Evolutionary conservation across 2,329 filamentous ascomycete species (phyloP).

Genomic region (Chalaropsis ovoidea): DNA sequence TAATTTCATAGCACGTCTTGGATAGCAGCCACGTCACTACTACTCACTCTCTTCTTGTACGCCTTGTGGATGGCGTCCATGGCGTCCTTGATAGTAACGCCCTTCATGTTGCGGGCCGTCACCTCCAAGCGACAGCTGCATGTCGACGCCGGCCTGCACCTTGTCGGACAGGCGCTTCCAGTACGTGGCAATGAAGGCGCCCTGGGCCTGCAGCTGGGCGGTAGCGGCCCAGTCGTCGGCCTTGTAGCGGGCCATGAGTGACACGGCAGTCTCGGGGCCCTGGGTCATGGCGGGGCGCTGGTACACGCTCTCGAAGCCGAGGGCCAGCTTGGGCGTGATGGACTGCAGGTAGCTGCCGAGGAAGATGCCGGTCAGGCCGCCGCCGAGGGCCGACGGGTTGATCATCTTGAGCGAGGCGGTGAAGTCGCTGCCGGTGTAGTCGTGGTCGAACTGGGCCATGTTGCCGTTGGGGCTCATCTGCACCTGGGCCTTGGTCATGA

Average conservation of each 20-base stretch:
- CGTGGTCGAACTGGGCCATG: slow-evolving; percentile 59
- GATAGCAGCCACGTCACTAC: not conserved
- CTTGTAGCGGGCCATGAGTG: slow-evolving; percentile 88
- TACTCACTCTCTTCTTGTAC: slow-evolving; percentile 84
- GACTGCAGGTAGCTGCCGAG: slow-evolving; percentile 94
- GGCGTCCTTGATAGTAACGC: slow-evolving; percentile 94
- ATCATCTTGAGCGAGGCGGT: slow-evolving; percentile 85
- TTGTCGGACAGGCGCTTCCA: slow-evolving; percentile 89
- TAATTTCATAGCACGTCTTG: slow-evolving; percentile 32
- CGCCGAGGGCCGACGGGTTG: slow-evolving; percentile 89
- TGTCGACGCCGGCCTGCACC: slow-evolving; percentile 90
- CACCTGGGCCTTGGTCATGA: slow-evolving; percentile 79
- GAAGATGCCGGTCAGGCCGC: slow-evolving; percentile 86
- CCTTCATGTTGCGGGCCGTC: slow-evolving; percentile 80
- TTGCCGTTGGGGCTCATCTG: slow-evolving; percentile 67
- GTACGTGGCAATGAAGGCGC: slow-evolving; percentile 81
- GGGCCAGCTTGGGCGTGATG: slow-evolving; percentile 71
- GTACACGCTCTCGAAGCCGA: slow-evolving; percentile 90
- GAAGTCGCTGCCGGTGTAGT: slow-evolving; percentile 90
- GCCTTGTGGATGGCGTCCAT: slow-evolving; percentile 91
- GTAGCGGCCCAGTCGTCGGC: slow-evolving; percentile 85
- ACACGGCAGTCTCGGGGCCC: slow-evolving; percentile 81
- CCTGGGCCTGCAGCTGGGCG: slow-evolving; percentile 79
- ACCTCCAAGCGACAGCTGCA: slow-evolving; percentile 88
- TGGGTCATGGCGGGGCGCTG: slow-evolving; percentile 74